These are phyloP conservation scores for Rubia balearica DNA, from an alignment of 305 asterid genomes.

Conservation along the genomic window DNA sequence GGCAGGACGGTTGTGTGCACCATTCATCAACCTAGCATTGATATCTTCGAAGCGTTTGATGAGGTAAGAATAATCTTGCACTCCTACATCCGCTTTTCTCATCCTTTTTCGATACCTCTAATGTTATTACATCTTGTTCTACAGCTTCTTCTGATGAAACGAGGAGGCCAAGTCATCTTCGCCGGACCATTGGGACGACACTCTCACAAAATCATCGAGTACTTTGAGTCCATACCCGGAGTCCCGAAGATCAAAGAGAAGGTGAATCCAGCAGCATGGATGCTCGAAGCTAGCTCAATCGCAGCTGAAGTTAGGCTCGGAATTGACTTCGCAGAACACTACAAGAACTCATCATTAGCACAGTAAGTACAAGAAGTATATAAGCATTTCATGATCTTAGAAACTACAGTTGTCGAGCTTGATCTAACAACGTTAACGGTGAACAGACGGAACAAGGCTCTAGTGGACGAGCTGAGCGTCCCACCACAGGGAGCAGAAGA, in stretches of 20 bases:
- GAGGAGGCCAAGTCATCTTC: slow-evolving; percentile 90
- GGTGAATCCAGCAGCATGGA: slow-evolving; percentile 96
- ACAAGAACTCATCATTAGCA: slow-evolving; percentile 53
- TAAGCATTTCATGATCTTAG: not conserved
- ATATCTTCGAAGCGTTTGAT: slow-evolving; percentile 81
- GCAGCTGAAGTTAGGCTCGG: slow-evolving; percentile 62
- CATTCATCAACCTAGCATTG: slow-evolving; percentile 90
- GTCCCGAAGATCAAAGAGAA: slow-evolving; percentile 68
- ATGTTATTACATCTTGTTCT: slow-evolving; percentile 13
- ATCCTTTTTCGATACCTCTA: slow-evolving; percentile 8
- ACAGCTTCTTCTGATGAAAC: slow-evolving; percentile 82
- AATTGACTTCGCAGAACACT: slow-evolving; percentile 75
- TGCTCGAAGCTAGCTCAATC: slow-evolving; percentile 88
- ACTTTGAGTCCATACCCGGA: slow-evolving; percentile 79
- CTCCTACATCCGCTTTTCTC: not conserved
- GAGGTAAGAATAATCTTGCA: slow-evolving; percentile 40
- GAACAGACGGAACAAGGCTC: slow-evolving; percentile 45
- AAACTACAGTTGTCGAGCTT: not conserved
- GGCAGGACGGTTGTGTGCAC: slow-evolving; percentile 95
- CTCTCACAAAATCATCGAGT: slow-evolving; percentile 63
- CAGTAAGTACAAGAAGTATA: slow-evolving; percentile 39
- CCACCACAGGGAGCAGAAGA: slow-evolving; percentile 48
- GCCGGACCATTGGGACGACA: slow-evolving; percentile 85
- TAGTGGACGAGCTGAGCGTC: slow-evolving; percentile 44
- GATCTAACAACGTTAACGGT: slow-evolving; percentile 9